phyloP scores from a whole-genome alignment of 306 rosid species.

The Heteromeles arbutifolia region DNA sequence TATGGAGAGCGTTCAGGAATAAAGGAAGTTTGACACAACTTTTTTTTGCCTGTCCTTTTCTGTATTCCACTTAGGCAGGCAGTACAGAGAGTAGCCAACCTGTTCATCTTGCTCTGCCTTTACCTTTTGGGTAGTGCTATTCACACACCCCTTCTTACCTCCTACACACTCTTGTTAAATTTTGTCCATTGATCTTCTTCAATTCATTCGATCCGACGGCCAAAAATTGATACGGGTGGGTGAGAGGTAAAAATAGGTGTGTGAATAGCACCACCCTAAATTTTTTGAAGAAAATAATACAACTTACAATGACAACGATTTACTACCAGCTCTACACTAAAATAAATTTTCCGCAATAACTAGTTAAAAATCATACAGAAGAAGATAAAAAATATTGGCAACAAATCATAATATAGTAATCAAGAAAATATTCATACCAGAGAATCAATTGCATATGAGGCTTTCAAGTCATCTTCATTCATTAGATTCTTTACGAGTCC shows the following conservation, averaged over 20 bases:
- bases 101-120: neutral
- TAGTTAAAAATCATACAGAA: neutral
- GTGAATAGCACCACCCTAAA: too few species aligned
- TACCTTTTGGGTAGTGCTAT: too few species aligned
- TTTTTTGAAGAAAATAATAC: neutral
- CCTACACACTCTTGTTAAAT: too few species aligned
- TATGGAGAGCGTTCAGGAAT: neutral
- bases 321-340: neutral
- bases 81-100: neutral
- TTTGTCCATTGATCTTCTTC: too few species aligned
- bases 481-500: slow-evolving; percentile 66
- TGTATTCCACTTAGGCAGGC: neutral
- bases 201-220: too few species aligned
- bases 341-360: neutral
- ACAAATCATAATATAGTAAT: slow-evolving; percentile 1
- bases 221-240: too few species aligned
- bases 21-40: neutral
- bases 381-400: neutral
- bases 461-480: slow-evolving; percentile 79
- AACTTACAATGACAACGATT: neutral
- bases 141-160: too few species aligned
- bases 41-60: neutral
- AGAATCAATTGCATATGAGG: slow-evolving; percentile 53
- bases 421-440: slow-evolving; percentile 39
- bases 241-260: too few species aligned